Conservation (phyloP, 2,329 filamentous ascomycete genomes). For the Nemania sp. region DNA sequence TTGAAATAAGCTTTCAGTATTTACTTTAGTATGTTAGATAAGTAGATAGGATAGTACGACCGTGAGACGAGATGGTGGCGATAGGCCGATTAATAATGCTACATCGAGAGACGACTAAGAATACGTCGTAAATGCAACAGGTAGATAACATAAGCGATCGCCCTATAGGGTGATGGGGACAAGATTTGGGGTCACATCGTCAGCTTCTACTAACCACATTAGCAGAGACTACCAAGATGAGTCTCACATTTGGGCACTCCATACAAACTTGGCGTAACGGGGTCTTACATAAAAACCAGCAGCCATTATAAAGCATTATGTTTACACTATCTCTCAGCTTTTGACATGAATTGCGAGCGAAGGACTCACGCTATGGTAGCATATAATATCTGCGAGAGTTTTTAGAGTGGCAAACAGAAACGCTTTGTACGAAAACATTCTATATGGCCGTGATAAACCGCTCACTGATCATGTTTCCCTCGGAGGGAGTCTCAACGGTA, state of each 20-base stretch:
- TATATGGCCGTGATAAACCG: not conserved
- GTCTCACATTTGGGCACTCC: not conserved
- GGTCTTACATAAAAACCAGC: not conserved
- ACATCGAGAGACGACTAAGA: not conserved
- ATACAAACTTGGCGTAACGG: not conserved
- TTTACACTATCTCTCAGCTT: not conserved
- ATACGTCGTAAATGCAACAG: not conserved
- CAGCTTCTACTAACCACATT: not conserved
- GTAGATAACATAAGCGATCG: not conserved
- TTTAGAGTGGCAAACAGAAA: not conserved
- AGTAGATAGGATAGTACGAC: not conserved
- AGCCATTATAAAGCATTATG: not conserved
- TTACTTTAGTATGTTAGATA: not conserved
- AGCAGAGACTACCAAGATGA: not conserved
- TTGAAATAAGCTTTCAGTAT: not conserved
- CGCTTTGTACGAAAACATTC: not conserved
- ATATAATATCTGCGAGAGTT: not conserved
- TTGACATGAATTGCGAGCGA: not conserved
- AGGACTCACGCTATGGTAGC: not conserved
- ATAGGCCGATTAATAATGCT: not conserved
- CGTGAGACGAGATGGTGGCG: not conserved
- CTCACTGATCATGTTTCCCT: not conserved
- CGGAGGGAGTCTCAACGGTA: not conserved
- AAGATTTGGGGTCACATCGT: conserved; percentile 2
- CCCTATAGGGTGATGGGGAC: not conserved